A percentile compares a stretch with the other conserved stretches of the same genome.
Conservation (phyloP, 345 rosid genomes). For the Balakata baccata region DNA sequence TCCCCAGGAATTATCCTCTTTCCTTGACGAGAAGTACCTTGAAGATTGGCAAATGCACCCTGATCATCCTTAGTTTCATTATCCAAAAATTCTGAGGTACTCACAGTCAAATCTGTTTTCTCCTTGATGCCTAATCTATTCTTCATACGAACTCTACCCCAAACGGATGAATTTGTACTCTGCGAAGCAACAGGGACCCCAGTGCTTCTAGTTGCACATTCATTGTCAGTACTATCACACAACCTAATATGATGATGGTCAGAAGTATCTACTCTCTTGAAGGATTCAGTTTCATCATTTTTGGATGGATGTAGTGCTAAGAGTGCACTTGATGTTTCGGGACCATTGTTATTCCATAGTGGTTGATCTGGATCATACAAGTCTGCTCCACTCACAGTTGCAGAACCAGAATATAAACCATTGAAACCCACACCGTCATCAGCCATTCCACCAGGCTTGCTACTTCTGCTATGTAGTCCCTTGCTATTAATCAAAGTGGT, state of each 20-base stretch:
- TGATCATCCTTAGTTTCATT: conserved; percentile 51
- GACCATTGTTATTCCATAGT: conserved; percentile 74
- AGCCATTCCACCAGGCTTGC: conserved; percentile 51
- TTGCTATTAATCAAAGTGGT: conserved; percentile 44
- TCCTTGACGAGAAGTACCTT: conserved; percentile 43
- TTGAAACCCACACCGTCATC: conserved; percentile 58
- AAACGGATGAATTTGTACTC: conserved; percentile 49
- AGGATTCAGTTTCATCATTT: conserved; percentile 49
- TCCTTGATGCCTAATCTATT: conserved; percentile 51
- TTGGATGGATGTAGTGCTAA: conserved; percentile 50
- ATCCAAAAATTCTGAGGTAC: conserved; percentile 44
- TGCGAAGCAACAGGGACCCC: conserved; percentile 39
- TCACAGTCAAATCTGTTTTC: conserved; percentile 39
- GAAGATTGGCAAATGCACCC: conserved; percentile 35
- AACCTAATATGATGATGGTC: conserved; percentile 36
- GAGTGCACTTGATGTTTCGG: conserved; percentile 56
- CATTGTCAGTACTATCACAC: conserved; percentile 40
- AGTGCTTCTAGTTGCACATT: conserved; percentile 31
- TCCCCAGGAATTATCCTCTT: conserved; percentile 43
- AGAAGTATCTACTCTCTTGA: conserved; percentile 45
- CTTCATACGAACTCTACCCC: conserved; percentile 67
- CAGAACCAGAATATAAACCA: conserved; percentile 48
- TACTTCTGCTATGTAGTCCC: conserved; percentile 40
- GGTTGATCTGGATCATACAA: conserved; percentile 99
- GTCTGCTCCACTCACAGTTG: conserved; percentile 57